Percentiles rank a stretch among this genome's conserved stretches.
phyloP scores from a whole-genome alignment of 2,329 filamentous ascomycete species.

The Alternaria viburni region DNA sequence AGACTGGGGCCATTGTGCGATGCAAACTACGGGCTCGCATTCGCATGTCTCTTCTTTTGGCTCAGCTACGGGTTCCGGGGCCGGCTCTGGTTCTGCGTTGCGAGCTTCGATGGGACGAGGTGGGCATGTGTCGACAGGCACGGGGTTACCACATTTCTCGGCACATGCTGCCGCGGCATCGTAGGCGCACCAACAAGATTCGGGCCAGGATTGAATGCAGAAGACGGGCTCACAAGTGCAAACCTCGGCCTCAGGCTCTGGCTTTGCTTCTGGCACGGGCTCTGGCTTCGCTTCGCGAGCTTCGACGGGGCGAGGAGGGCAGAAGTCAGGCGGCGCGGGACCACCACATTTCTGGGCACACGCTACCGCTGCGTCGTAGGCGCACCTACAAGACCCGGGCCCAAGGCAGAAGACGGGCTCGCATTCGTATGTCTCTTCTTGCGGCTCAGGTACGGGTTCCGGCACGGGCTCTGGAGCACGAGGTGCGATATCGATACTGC shows the following conservation, averaged over 20 bases:
- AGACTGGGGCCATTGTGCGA: slow-evolving; percentile 32
- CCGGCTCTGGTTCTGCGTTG: not conserved
- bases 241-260: not conserved
- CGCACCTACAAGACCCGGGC: slow-evolving; percentile 38
- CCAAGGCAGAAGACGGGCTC: slow-evolving; percentile 11
- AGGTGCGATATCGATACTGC: not conserved
- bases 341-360: slow-evolving; percentile 39
- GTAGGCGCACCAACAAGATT: slow-evolving; percentile 39
- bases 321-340: no score
- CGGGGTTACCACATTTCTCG: slow-evolving; percentile 30
- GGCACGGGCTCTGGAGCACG: not conserved
- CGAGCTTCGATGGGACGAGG: not conserved
- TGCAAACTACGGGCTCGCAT: slow-evolving; percentile 29
- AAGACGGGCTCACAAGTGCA: slow-evolving; percentile 24
- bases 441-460: not conserved
- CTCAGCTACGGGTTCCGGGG: not conserved
- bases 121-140: not conserved
- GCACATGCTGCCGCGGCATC: slow-evolving; percentile 30
- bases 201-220: slow-evolving; percentile 33
- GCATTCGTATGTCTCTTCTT: not conserved
- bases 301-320: no score
- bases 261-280: no score
- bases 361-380: slow-evolving; percentile 21
- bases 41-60: slow-evolving; percentile 15
- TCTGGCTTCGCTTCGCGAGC: no score